Evolutionary conservation across 768 basidiomycete species (phyloP).

Genomic region (Favolaschia claudopus): DNA sequence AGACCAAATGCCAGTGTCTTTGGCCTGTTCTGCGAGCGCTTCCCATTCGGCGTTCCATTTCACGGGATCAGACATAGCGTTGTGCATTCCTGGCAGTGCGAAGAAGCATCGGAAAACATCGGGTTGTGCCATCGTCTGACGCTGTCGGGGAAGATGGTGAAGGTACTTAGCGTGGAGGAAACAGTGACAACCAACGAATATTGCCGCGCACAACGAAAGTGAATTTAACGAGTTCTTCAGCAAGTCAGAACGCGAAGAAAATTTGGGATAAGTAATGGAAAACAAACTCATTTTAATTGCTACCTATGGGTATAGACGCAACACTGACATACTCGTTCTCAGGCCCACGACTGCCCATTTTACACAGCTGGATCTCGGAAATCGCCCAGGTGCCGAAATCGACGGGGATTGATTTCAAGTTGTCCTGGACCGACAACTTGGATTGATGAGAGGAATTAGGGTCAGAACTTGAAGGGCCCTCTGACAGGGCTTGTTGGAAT

Average conservation of each 20-base stretch:
- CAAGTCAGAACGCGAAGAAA: no score
- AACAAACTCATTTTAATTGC: not conserved
- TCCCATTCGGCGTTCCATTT: conserved; percentile 27
- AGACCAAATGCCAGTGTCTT: not conserved
- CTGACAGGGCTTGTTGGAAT: conserved; percentile 30
- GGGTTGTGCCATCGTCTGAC: no score
- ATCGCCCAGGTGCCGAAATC: conserved; percentile 63
- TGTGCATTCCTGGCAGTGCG: conserved; percentile 7
- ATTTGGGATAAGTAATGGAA: no score
- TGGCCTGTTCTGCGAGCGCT: not conserved
- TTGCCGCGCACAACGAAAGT: no score
- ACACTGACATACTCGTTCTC: conserved; percentile 69
- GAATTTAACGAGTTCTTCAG: no score
- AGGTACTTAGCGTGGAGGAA: no score
- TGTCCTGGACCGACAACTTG: not conserved
- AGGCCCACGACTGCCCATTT: conserved; percentile 72
- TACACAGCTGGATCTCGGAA: conserved; percentile 68
- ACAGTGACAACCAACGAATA: no score
- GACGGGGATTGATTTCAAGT: conserved; percentile 39
- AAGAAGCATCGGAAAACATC: not conserved
- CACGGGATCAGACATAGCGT: conserved; percentile 14
- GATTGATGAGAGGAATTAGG: no score
- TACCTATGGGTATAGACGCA: conserved; percentile 24
- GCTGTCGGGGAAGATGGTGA: no score
- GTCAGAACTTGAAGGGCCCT: not conserved